Percentiles rank a stretch among this genome's conserved stretches.
Evolutionary conservation across 2,329 filamentous ascomycete genomes (phyloP).

Genomic region (Pseudodiploospora longispora): DNA sequence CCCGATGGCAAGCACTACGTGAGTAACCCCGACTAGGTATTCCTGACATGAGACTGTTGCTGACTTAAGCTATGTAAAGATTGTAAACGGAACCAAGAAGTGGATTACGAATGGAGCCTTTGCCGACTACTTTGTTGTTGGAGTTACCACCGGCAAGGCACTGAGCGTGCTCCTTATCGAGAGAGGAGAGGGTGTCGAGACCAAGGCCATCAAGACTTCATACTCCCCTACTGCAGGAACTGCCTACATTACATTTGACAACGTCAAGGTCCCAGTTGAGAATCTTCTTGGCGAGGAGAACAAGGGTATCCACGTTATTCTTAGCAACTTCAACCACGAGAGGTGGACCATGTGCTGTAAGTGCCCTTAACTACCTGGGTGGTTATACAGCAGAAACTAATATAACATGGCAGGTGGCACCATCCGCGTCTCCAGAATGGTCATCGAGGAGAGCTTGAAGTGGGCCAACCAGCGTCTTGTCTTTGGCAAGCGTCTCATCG

Average conservation of each 20-base stretch:
- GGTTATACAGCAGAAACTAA: conserved; percentile 3
- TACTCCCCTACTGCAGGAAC: conserved; percentile 76
- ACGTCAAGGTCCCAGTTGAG: conserved; percentile 74
- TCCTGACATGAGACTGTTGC: not conserved
- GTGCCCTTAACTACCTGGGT: conserved; percentile 13
- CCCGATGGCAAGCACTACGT: conserved; percentile 65
- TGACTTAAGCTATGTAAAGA: conserved; percentile 17
- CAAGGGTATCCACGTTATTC: conserved; percentile 76
- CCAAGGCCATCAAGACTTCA: conserved; percentile 68
- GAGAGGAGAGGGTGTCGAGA: conserved; percentile 66
- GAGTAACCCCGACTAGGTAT: conserved; percentile 17
- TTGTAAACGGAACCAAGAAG: conserved; percentile 70
- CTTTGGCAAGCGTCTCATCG: conserved; percentile 73
- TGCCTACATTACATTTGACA: conserved; percentile 73
- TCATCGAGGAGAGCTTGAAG: conserved; percentile 78
- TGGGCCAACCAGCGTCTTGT: conserved; percentile 84
- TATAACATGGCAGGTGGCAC: conserved; percentile 36
- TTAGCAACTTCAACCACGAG: conserved; percentile 86
- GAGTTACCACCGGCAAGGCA: conserved; percentile 70
- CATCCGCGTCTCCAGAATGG: conserved; percentile 55
- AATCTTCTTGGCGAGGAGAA: conserved; percentile 75
- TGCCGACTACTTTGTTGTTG: conserved; percentile 75
- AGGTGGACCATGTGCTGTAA: conserved; percentile 66
- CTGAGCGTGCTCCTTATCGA: conserved; percentile 71
- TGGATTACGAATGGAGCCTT: conserved; percentile 81